These are phyloP conservation scores for Malus hybrid DNA, from an alignment of 331 rosid genomes.

Conservation along the genomic window DNA sequence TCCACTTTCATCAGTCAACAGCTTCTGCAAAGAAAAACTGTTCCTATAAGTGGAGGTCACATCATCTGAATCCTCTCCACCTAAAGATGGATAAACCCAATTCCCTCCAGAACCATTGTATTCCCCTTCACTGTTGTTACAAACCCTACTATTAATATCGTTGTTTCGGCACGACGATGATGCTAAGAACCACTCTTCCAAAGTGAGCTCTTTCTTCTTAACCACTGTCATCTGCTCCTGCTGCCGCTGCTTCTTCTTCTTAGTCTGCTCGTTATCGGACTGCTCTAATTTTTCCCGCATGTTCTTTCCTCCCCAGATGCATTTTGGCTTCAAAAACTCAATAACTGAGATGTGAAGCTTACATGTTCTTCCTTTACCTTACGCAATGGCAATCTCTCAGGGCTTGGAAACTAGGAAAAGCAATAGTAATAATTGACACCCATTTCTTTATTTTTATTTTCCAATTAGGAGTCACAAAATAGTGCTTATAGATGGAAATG, in stretches of 20 bases:
- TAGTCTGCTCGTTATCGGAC: neutral
- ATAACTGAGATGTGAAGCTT: neutral
- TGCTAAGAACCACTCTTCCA: slow-evolving; percentile 33
- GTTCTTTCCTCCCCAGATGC: slow-evolving; percentile 11
- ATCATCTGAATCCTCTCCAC: neutral
- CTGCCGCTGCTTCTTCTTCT: neutral
- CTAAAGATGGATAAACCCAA: slow-evolving; percentile 12
- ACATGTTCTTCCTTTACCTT: neutral
- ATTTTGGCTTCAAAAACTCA: slow-evolving; percentile 19
- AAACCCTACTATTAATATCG: neutral
- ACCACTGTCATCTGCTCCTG: slow-evolving; percentile 9
- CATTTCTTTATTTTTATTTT: neutral
- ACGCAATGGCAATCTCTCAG: slow-evolving; percentile 9
- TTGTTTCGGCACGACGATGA: slow-evolving; percentile 19
- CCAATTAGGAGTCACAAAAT: neutral
- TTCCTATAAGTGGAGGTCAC: neutral
- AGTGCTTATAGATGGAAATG: neutral
- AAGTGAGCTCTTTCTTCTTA: slow-evolving; percentile 14
- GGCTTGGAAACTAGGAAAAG: slow-evolving; percentile 1
- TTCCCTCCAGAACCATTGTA: slow-evolving; percentile 7
- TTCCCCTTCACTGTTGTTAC: neutral
- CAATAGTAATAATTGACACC: neutral
- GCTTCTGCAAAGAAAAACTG: slow-evolving; percentile 20
- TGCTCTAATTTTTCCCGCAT: neutral
- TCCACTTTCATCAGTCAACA: slow-evolving; percentile 16